Evolutionary conservation across 306 rosid genomes (phyloP), one percentile per base, ranked within the genome.

Genomic region (Casuarina equisetifolia): DNA sequence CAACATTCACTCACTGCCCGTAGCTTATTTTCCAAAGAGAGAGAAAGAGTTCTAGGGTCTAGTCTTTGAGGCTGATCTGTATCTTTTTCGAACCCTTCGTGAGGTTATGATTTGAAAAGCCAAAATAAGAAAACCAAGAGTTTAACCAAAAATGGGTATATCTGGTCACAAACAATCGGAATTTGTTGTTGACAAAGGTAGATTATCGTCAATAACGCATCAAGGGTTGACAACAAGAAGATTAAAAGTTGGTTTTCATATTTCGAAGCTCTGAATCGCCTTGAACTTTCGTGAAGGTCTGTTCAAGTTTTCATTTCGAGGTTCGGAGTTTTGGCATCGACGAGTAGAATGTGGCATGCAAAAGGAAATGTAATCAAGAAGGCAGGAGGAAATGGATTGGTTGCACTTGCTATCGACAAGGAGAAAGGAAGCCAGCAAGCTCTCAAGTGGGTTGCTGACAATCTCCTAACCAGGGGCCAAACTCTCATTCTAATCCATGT

Each of bases 361-460:
- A 89, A 81, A 68, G 79, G 73, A 7, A 19, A 80, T 49, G 79
- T 73, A 17, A 51, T 35, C 17, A 90, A 77, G 66, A 78, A 73
- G 57, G 85, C 72, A 64, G 90, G 86, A 74, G 96, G 91, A 39
- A 85, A 90, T 62, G 93, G 97, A 36, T 84, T 94, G 88, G 90
- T 92, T 9, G 97, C 97, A 0, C 87, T 94, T 36, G 97, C 90
- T 19, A 74, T 94, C 35, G 97, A 90, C 77, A 89, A 86, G 78
- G 96, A 94, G 12, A 92, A 92, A 85, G 96, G 98, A 13, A 94
- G 97, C 76, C 91, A 87, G 76, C 72, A 77, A 4, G 97, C 98
- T 79, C 86, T 94, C 44, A 88, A 85, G 84, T 94, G 97, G 97
- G 96, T 97, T 13, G 93, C 89, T 61, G 98, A 94, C 62, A 84